phyloP scores from a whole-genome alignment of 2,329 filamentous ascomycete species.

The Xylaria sp. region DNA sequence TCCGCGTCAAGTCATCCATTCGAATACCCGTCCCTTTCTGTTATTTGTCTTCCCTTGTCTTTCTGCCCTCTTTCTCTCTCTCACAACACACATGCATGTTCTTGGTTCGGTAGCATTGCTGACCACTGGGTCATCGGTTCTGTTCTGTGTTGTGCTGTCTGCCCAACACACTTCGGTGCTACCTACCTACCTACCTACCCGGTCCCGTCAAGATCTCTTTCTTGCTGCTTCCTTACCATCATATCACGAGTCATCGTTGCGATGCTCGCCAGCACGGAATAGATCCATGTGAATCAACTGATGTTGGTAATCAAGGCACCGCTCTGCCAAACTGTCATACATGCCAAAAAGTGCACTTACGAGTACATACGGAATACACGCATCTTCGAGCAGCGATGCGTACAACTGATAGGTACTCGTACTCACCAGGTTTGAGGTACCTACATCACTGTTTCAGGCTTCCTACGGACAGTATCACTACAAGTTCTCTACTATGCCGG shows the following conservation, averaged over 20 bases:
- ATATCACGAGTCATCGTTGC: not conserved
- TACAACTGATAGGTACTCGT: not conserved
- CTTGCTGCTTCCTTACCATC: not conserved
- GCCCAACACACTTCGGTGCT: not conserved
- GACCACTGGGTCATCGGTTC: not conserved
- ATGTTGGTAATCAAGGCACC: too few species aligned
- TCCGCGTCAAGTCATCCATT: not conserved
- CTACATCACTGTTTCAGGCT: not conserved
- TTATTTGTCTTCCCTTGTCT: not conserved
- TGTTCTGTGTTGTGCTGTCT: not conserved
- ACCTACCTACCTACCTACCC: not conserved
- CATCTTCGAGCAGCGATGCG: too few species aligned
- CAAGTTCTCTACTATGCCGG: not conserved
- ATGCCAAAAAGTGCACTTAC: too few species aligned
- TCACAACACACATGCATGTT: not conserved
- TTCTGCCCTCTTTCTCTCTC: not conserved
- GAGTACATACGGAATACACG: too few species aligned
- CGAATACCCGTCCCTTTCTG: not conserved
- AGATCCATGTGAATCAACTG: too few species aligned
- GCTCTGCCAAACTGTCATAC: too few species aligned
- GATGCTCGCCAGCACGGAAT: not conserved
- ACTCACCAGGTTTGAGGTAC: not conserved
- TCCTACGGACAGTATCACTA: too few species aligned
- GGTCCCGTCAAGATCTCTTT: not conserved
- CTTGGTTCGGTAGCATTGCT: not conserved